Evolutionary conservation across 2,329 filamentous ascomycete genomes (phyloP), one percentile per base, ranked within the genome.

Genomic region (Reticulascus tulasneorum): DNA sequence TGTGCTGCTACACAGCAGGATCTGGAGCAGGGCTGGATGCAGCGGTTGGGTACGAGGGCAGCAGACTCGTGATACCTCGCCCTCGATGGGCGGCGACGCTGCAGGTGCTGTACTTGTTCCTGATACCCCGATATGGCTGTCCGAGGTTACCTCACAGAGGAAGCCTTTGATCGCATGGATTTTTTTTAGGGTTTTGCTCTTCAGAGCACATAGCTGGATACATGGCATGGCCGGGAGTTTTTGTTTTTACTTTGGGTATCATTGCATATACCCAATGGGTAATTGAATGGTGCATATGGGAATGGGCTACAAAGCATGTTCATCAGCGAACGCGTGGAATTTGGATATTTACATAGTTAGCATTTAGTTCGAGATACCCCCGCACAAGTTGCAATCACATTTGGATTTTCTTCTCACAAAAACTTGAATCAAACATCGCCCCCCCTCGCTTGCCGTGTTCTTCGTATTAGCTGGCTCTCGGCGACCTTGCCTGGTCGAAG

Each of bases 291-390:
- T 35, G 38, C 23, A 42, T 32, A 17, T 17, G 35, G 39, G 31
- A 30, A 21, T 15, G 3, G n/a, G n/a, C n/a, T n/a, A n/a, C n/a
- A n/a, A n/a, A 21, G 9, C 26, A 41, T 35, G 25, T 34, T 15
- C 15, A 35, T 32, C n/a, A 35, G 31, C 37, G 26, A 32, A n/a
- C n/a, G n/a, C n/a, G n/a, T n/a, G 23, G 23, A 36, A 23, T 15
- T 24, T 32, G 30, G 27, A 15, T 33, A 37, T 9, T 27, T 35
- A 40, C 31, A 15, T 31, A 35, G 24, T 29, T 35, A 35, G 33
- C 25, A 30, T 30, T 33, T 42, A 42, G 39, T 39, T 29, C 25
- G 39, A 42, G 39, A 42, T 42, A 42, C 39, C 39, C 39, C 39
- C 36, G 36, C 37, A 32, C 29, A 37, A 21, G 39, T 37, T 36